Percentiles rank a stretch among this genome's conserved stretches.
Evolutionary conservation across 176 grass and related monocot genomes (phyloP).

Genomic region (Bonia amplexicaulis): DNA sequence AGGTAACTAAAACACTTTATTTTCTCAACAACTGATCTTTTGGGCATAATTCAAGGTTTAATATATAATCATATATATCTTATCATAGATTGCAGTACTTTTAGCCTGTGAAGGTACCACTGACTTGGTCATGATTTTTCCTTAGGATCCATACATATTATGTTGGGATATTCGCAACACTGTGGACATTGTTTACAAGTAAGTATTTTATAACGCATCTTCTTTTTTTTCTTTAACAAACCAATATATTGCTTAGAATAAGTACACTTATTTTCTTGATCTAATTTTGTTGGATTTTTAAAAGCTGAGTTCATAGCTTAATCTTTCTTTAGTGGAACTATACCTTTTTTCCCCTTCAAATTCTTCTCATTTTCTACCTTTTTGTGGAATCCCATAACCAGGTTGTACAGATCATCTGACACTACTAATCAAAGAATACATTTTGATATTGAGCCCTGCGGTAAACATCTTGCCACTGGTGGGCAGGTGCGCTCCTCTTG

Average conservation of each 20-base stretch:
- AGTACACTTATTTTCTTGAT: neutral
- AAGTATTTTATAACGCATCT: slow-evolving; percentile 28
- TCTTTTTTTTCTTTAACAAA: neutral
- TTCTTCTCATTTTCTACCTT: neutral
- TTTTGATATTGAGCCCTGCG: slow-evolving; percentile 95
- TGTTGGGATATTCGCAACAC: slow-evolving; percentile 99
- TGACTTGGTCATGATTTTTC: slow-evolving; percentile 17
- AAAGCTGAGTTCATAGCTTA: neutral
- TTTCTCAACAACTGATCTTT: neutral
- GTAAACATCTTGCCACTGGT: slow-evolving; percentile 79
- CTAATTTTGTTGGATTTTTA: neutral
- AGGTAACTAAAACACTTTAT: slow-evolving; percentile 50
- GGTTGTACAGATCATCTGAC: slow-evolving; percentile 84
- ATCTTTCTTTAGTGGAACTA: neutral
- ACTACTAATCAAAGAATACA: slow-evolving; percentile 91
- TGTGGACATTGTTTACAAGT: slow-evolving; percentile 86
- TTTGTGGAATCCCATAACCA: slow-evolving; percentile 25
- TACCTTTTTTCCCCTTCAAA: neutral
- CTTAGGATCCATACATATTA: slow-evolving; percentile 92
- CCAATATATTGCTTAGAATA: neutral
- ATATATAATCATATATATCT: neutral
- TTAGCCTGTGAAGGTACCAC: neutral
- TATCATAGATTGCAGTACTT: neutral
- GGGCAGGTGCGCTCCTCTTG: slow-evolving; percentile 58
- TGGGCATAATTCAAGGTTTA: slow-evolving; percentile 8